A percentile compares a stretch with the other conserved stretches of the same genome.
Conservation (phyloP, 2,329 filamentous ascomycete species). For the Myriosclerotinia scirpicola region DNA sequence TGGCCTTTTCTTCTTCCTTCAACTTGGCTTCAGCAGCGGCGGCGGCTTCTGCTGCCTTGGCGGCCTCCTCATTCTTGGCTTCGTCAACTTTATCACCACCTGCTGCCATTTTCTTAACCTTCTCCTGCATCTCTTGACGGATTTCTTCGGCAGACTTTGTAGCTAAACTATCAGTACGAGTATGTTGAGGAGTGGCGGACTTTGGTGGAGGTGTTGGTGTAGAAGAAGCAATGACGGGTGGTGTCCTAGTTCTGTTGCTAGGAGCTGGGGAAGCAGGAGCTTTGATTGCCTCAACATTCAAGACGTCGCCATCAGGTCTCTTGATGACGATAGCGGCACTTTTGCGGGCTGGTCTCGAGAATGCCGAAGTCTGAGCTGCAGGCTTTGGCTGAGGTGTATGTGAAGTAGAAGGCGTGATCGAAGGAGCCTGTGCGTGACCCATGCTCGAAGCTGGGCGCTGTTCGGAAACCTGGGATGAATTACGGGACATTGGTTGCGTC, state of each 20-base stretch:
- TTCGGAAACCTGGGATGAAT: slow-evolving; percentile 75
- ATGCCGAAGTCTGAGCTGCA: slow-evolving; percentile 43
- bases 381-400: slow-evolving; percentile 57
- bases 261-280: slow-evolving; percentile 60
- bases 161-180: slow-evolving; percentile 67
- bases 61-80: slow-evolving; percentile 40
- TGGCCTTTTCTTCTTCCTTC: slow-evolving; percentile 37
- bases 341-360: slow-evolving; percentile 47
- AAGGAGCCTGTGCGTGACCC: slow-evolving; percentile 41
- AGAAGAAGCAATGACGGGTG: slow-evolving; percentile 62
- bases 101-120: slow-evolving; percentile 44
- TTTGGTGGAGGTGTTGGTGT: slow-evolving; percentile 80
- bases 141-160: slow-evolving; percentile 79
- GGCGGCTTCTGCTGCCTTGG: slow-evolving; percentile 40
- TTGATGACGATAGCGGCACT: slow-evolving; percentile 81
- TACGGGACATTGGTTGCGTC: slow-evolving; percentile 75
- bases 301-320: slow-evolving; percentile 73
- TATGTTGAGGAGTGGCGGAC: slow-evolving; percentile 64
- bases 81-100: slow-evolving; percentile 42
- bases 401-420: slow-evolving; percentile 36
- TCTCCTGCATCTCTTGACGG: slow-evolving; percentile 71
- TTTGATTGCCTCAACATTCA: slow-evolving; percentile 67
- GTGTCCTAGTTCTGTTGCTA: slow-evolving; percentile 57
- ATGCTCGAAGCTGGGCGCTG: slow-evolving; percentile 49
- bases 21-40: slow-evolving; percentile 38